Evolutionary conservation across 352 stramenopile genomes (phyloP), one percentile per base, ranked within the genome.

Genomic region (Blastocystis sp.): DNA sequence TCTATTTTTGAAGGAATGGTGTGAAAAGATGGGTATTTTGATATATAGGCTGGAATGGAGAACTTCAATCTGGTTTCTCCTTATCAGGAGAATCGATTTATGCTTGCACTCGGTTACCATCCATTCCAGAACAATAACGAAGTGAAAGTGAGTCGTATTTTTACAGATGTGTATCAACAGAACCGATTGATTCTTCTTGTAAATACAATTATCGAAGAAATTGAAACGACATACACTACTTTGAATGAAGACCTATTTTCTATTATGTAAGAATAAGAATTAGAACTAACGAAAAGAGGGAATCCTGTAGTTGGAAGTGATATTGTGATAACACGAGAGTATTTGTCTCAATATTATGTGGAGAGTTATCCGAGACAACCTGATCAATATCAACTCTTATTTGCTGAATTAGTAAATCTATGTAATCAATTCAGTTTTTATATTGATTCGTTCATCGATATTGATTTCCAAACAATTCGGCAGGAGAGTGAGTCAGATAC

Each of bases 351-450:
- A 17, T 84, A 84, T 44, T 84, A 84, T 57, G 17, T 33, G 0
- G 9, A 33, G 51, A 51, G 59, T 22, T 84, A 53, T 57, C 17
- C 27, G 5, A 22, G 27, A 19, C 73, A 84, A 44, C 53, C 48
- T 24, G 48, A 42, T 58, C 73, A 84, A 35, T 84, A 66, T 57
- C 73, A 84, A 22, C 33, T 68, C 17, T n/a, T 84, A 15, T 84
- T 84, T 56, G n/a, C 59, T 11, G 73, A 84, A n/a, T 53, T 84
- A n/a, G 73, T 84, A 15, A 84, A 69, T 66, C 73, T 84, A 7
- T 84, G 73, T 56, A 84, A 84, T 27, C 73, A 84, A 30, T 84
- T 84, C 73, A 84, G 73, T n/a, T 84, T 53, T 57, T 84, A 84
- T 42, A 69, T 84, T 48, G 48, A 51, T 30, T 84, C 73, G 5